These are phyloP conservation scores for Medicago arabica DNA, from an alignment of 306 rosid species.

Conservation along the genomic window DNA sequence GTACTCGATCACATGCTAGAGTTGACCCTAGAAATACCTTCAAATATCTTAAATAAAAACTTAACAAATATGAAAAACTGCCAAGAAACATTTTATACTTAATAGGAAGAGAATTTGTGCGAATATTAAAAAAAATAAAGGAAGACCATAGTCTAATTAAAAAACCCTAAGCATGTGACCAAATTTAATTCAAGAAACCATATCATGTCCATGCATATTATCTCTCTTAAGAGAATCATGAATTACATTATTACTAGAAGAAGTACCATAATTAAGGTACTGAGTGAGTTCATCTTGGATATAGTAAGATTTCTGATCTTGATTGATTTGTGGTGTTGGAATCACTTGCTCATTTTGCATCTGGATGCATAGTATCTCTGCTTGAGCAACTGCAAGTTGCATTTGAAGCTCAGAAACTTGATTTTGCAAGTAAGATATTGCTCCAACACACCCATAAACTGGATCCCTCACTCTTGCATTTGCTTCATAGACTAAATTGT, in stretches of 20 bases:
- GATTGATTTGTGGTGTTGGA: constrained; percentile 39
- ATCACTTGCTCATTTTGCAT: constrained; percentile 69
- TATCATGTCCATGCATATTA: constrained; percentile 65
- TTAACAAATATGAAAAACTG: background rate
- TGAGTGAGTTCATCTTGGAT: constrained; percentile 55
- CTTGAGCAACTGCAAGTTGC: constrained; percentile 93
- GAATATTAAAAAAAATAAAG: background rate
- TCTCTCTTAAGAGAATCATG: constrained; percentile 66
- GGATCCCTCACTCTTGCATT: constrained; percentile 92
- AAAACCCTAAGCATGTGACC: constrained; percentile 30
- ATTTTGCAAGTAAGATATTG: constrained; percentile 76
- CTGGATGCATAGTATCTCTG: constrained; percentile 86
- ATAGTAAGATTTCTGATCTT: constrained; percentile 48
- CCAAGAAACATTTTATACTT: background rate
- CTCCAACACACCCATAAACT: constrained; percentile 92
- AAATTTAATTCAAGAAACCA: constrained; percentile 65
- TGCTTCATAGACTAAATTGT: constrained; percentile 94
- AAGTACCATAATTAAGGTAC: constrained; percentile 54
- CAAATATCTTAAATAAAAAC: background rate
- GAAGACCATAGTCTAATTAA: background rate
- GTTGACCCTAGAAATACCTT: constrained; percentile 59
- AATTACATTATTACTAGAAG: constrained; percentile 57
- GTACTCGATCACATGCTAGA: constrained; percentile 70
- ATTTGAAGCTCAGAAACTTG: constrained; percentile 89
- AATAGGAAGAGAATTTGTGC: background rate